Evolutionary conservation across 495 filamentous ascomycete species (phyloP).

Genomic region (Podospora comata): DNA sequence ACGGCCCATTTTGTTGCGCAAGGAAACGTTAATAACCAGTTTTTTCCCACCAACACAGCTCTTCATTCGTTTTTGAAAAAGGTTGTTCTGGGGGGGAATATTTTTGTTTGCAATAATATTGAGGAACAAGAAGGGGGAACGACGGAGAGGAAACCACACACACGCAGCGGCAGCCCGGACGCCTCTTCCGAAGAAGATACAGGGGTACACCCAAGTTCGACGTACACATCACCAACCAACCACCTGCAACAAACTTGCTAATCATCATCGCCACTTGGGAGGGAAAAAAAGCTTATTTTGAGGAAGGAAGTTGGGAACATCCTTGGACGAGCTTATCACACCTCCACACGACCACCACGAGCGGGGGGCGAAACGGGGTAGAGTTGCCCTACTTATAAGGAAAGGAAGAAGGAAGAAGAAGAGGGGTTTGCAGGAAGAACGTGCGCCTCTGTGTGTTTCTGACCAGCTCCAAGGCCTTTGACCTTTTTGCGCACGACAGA

Average conservation of each 20-base stretch:
- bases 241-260: too few species aligned
- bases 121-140: neutral
- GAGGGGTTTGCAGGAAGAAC: conserved; percentile 14
- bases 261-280: too few species aligned
- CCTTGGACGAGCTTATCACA: conserved; percentile 15
- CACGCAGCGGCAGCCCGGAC: conserved; percentile 36
- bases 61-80: too few species aligned
- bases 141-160: conserved; percentile 33
- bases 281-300: too few species aligned
- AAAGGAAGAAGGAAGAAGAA: conserved; percentile 8
- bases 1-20: too few species aligned
- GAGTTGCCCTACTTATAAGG: conserved; percentile 31
- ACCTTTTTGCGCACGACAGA: conserved; percentile 19
- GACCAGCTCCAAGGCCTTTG: conserved; percentile 13
- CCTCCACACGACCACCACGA: conserved; percentile 29
- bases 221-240: too few species aligned
- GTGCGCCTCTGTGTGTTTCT: conserved; percentile 24
- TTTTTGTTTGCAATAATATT: neutral
- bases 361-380: conserved; percentile 15
- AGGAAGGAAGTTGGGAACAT: neutral
- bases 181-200: conserved; percentile 33
- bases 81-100: too few species aligned
- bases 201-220: neutral
- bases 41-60: too few species aligned
- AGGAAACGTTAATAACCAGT: too few species aligned